These are phyloP conservation scores for Stephanodiscus minutulus DNA, from an alignment of 108 stramenopile genomes.

Conservation along the genomic window DNA sequence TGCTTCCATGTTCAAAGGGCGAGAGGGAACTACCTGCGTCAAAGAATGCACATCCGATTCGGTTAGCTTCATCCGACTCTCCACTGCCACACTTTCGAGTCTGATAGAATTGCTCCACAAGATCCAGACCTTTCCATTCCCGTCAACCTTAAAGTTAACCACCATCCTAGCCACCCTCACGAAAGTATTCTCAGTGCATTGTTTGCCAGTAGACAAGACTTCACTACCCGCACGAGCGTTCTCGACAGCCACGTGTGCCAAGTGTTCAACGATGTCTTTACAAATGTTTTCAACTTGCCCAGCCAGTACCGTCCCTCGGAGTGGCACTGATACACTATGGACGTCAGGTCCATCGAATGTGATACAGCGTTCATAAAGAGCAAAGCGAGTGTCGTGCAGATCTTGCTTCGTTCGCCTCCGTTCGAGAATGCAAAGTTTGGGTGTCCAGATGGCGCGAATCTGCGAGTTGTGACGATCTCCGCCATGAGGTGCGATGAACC, in stretches of 20 bases:
- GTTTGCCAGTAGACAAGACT: slow-evolving; percentile 16
- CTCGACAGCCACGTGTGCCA: slow-evolving; percentile 52
- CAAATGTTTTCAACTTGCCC: slow-evolving; percentile 68
- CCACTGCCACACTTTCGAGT: slow-evolving; percentile 23
- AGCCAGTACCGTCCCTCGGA: slow-evolving; percentile 71
- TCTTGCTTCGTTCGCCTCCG: slow-evolving; percentile 70
- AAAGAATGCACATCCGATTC: slow-evolving; percentile 1
- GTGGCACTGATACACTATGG: slow-evolving; percentile 63
- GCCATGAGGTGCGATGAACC: slow-evolving; percentile 81
- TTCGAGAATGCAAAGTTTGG: slow-evolving; percentile 83
- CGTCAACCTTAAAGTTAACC: slow-evolving; percentile 86
- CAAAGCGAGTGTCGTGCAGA: slow-evolving; percentile 75
- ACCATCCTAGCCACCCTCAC: slow-evolving; percentile 66
- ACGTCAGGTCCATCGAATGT: slow-evolving; percentile 88
- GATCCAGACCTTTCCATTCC: slow-evolving; percentile 66
- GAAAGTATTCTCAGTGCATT: slow-evolving; percentile 4
- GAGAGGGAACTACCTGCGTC: not conserved
- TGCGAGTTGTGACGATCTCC: slow-evolving; percentile 37
- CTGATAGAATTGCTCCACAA: slow-evolving; percentile 53
- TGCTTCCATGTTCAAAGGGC: slow-evolving; percentile 65
- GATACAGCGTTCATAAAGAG: slow-evolving; percentile 75
- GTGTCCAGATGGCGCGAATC: slow-evolving; percentile 84
- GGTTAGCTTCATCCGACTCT: slow-evolving; percentile 9
- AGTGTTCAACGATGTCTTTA: slow-evolving; percentile 72
- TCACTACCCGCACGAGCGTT: slow-evolving; percentile 25